Percentiles rank a stretch among this genome's conserved stretches.
These are phyloP conservation scores for Hygrocybe punicea DNA, from an alignment of 768 basidiomycete genomes.

Conservation along the genomic window DNA sequence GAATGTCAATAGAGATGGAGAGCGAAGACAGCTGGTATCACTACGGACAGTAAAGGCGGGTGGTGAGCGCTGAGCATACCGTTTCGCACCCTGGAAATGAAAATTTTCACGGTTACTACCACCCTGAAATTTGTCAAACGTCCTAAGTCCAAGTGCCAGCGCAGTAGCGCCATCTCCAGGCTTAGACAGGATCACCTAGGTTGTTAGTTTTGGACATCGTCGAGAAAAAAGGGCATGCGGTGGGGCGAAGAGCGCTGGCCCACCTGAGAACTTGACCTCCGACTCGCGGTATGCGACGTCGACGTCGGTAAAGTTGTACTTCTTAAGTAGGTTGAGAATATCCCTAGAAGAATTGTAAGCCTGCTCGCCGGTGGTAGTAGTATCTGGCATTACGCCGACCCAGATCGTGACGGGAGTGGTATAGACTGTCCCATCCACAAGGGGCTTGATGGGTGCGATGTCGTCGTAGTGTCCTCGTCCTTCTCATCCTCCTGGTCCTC, in stretches of 20 bases:
- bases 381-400: conserved; percentile 38
- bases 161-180: too few relatives aligned
- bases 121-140: too few relatives aligned
- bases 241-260: conserved; percentile 29
- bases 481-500: not conserved
- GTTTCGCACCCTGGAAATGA: too few relatives aligned
- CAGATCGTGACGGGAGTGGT: conserved; percentile 37
- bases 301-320: conserved; percentile 31
- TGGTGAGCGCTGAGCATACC: too few relatives aligned
- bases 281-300: conserved; percentile 39
- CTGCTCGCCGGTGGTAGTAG: conserved; percentile 25
- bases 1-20: too few relatives aligned
- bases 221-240: too few relatives aligned
- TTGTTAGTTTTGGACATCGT: too few relatives aligned
- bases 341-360: conserved; percentile 30
- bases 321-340: conserved; percentile 33
- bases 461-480: conserved; percentile 18
- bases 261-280: conserved; percentile 17
- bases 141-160: too few relatives aligned
- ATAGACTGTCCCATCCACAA: conserved; percentile 22
- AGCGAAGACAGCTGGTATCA: too few relatives aligned
- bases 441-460: conserved; percentile 24
- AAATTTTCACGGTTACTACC: too few relatives aligned
- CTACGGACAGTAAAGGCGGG: too few relatives aligned
- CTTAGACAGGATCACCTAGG: too few relatives aligned